Conservation (phyloP, 208 protist genomes). For the Trypanosoma lewisi region DNA sequence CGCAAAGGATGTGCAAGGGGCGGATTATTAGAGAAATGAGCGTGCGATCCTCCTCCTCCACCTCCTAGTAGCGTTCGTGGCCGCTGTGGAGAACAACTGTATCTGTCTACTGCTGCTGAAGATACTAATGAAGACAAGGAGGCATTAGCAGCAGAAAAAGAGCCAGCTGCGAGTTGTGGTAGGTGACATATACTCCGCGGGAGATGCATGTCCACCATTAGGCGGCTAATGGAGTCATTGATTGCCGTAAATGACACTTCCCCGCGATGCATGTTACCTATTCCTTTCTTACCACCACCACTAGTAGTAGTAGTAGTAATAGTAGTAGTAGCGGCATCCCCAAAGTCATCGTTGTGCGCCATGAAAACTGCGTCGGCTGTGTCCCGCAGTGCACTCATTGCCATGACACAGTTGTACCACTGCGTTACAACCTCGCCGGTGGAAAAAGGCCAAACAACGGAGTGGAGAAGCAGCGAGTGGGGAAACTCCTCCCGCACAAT, state of each 20-base stretch:
- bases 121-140: too few relatives aligned
- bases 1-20: constrained; percentile 23
- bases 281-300: neutral
- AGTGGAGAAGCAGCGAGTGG: constrained; percentile 48
- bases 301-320: constrained; percentile 13
- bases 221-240: constrained; percentile 44
- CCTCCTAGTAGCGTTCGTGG: neutral
- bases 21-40: too few relatives aligned
- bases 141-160: too few relatives aligned
- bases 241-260: constrained; percentile 14
- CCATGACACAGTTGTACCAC: constrained; percentile 83
- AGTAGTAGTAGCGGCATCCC: constrained; percentile 19
- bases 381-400: constrained; percentile 53
- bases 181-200: constrained; percentile 54
- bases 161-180: constrained; percentile 4
- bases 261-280: neutral
- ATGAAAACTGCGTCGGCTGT: constrained; percentile 65
- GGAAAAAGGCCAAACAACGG: constrained; percentile 75
- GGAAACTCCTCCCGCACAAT: constrained; percentile 63
- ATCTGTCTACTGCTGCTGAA: neutral
- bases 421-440: constrained; percentile 86
- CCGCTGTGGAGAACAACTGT: neutral
- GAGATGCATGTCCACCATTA: constrained; percentile 55
- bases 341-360: constrained; percentile 62
- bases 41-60: neutral